Conservation (phyloP, 2,329 filamentous ascomycete species). For the Mycosphaerella sp. region DNA sequence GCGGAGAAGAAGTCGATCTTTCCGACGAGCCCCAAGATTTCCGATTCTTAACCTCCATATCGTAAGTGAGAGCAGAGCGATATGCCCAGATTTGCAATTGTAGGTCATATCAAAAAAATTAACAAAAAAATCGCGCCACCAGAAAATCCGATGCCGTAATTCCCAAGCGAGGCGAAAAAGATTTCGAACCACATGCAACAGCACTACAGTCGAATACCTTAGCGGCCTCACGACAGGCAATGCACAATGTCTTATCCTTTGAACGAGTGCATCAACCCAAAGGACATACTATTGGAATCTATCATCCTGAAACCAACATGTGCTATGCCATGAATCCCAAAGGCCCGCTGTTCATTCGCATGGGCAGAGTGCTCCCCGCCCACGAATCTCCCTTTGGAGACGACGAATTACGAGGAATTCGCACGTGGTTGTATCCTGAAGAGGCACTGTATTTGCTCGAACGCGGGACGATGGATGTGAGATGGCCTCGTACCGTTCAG, state of each 20-base stretch:
- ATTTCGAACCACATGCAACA: slow-evolving; percentile 92
- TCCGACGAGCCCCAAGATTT: slow-evolving; percentile 85
- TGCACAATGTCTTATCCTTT: slow-evolving; percentile 79
- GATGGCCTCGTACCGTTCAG: slow-evolving; percentile 56
- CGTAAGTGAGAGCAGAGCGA: slow-evolving; percentile 30
- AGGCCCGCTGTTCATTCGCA: slow-evolving; percentile 66
- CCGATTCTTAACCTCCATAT: slow-evolving; percentile 58
- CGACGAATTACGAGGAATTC: slow-evolving; percentile 25
- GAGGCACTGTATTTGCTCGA: slow-evolving; percentile 88
- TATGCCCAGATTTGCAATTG: not conserved
- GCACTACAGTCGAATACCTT: slow-evolving; percentile 70
- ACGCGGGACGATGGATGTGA: slow-evolving; percentile 76
- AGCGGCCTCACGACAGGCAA: slow-evolving; percentile 73
- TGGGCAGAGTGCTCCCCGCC: slow-evolving; percentile 60
- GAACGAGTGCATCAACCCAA: slow-evolving; percentile 67
- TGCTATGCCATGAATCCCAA: slow-evolving; percentile 63
- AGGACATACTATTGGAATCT: slow-evolving; percentile 62
- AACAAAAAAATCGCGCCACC: not conserved
- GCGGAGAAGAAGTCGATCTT: slow-evolving; percentile 67
- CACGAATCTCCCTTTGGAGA: slow-evolving; percentile 42
- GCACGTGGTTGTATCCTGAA: slow-evolving; percentile 78
- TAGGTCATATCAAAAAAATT: not conserved
- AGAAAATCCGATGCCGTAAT: slow-evolving; percentile 47
- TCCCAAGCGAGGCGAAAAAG: slow-evolving; percentile 90
- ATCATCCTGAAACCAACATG: slow-evolving; percentile 58